A percentile compares a stretch with the other conserved stretches of the same genome.
These are phyloP conservation scores for Phytopythium montanum DNA, from an alignment of 352 stramenopile species.

Conservation along the genomic window DNA sequence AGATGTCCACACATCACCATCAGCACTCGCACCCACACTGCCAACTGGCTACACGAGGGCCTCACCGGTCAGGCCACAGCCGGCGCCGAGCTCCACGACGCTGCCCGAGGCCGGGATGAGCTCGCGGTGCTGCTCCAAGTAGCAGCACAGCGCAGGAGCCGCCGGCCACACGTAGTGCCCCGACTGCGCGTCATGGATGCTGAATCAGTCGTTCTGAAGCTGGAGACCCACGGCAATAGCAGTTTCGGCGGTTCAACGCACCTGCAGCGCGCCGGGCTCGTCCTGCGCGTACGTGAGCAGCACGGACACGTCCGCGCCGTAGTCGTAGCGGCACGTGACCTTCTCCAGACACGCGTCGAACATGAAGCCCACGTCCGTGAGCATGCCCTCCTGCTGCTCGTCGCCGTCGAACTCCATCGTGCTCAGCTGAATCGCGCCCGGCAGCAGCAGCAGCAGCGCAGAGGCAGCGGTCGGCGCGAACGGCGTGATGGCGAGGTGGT, in stretches of 20 bases:
- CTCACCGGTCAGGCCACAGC: constrained; percentile 49
- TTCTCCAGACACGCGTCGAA: constrained; percentile 63
- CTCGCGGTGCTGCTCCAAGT: constrained; percentile 43
- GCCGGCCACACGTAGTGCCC: constrained; percentile 70
- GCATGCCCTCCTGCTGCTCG: constrained; percentile 22
- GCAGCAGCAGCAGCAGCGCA: too few relatives aligned
- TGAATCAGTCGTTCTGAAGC: too few relatives aligned
- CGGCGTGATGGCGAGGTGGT: not conserved
- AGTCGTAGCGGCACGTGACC: constrained; percentile 62
- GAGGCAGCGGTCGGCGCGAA: not conserved
- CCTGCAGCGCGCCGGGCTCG: constrained; percentile 41
- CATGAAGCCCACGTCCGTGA: constrained; percentile 63
- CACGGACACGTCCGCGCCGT: constrained; percentile 56
- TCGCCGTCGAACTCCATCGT: constrained; percentile 35
- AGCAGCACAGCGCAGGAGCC: constrained; percentile 59
- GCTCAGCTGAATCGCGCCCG: not conserved
- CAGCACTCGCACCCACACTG: not conserved
- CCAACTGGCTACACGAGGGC: constrained; percentile 2
- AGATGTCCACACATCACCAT: not conserved
- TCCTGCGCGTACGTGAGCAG: constrained; percentile 72
- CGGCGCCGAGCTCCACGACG: constrained; percentile 67
- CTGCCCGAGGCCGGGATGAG: constrained; percentile 40
- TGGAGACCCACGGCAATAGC: too few relatives aligned
- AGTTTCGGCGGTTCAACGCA: not conserved
- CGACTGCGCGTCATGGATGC: constrained; percentile 16